Evolutionary conservation across 495 filamentous ascomycete species (phyloP).

Genomic region (Neurospora intermedia): DNA sequence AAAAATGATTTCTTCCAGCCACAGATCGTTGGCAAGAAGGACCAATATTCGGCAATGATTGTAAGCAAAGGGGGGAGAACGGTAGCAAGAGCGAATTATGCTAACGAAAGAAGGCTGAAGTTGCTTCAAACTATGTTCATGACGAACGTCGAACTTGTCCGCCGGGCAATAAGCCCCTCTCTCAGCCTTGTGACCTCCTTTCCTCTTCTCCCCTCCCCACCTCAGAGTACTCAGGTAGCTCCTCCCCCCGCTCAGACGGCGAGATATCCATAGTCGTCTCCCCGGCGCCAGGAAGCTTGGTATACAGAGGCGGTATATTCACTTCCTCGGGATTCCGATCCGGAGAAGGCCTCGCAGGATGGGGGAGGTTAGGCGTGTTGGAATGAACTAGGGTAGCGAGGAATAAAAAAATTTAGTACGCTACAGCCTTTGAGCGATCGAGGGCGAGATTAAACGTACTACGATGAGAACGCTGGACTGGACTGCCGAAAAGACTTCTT

Average conservation of each 20-base stretch:
- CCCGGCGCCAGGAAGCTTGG: not conserved
- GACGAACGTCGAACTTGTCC: too few relatives aligned
- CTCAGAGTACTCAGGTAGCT: not conserved
- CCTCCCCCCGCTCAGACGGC: not conserved
- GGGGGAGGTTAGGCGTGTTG: not conserved
- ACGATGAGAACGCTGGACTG: not conserved
- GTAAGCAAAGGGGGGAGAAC: too few relatives aligned
- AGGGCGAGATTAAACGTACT: not conserved
- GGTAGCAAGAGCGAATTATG: too few relatives aligned
- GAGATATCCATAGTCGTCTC: not conserved
- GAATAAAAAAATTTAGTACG: not conserved
- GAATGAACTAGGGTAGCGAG: not conserved
- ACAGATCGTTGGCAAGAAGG: too few relatives aligned
- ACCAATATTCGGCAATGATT: too few relatives aligned
- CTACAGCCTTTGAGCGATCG: not conserved
- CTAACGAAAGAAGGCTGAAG: too few relatives aligned
- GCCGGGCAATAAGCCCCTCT: too few relatives aligned
- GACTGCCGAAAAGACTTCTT: not conserved
- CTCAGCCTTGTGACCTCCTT: too few relatives aligned
- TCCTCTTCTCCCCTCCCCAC: not conserved
- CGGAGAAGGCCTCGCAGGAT: not conserved
- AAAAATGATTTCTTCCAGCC: too few relatives aligned
- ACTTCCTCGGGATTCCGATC: not conserved
- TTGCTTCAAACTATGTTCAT: too few relatives aligned
- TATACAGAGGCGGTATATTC: not conserved